Evolutionary conservation across 2,329 filamentous ascomycete species (phyloP).

Genomic region (Plectosphaerella sp.): DNA sequence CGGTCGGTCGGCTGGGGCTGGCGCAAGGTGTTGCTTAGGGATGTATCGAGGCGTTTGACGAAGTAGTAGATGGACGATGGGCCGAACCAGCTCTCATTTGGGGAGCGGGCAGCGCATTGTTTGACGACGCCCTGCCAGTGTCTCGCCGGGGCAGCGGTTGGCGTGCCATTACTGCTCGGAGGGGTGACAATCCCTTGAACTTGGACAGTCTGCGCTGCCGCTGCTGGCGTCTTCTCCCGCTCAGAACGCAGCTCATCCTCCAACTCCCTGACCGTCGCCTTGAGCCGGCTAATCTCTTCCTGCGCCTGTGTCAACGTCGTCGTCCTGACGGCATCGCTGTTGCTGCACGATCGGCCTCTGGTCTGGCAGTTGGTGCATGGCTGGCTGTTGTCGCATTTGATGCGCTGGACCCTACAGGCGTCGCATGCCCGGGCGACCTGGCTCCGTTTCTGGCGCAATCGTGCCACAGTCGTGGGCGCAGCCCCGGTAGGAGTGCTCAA

Average conservation of each 20-base stretch:
- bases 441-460: conserved; percentile 6
- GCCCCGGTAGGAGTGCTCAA: no score
- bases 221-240: neutral
- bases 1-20: conserved; percentile 18
- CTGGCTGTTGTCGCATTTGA: conserved; percentile 33
- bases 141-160: no score
- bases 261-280: conserved; percentile 23
- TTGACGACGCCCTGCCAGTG: conserved; percentile 16
- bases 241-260: conserved; percentile 12
- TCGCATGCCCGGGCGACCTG: conserved; percentile 26
- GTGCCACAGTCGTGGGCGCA: neutral
- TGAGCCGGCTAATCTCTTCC: conserved; percentile 31
- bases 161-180: no score
- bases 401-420: conserved; percentile 33
- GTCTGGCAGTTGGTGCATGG: conserved; percentile 34
- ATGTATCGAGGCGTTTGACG: neutral
- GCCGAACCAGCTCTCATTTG: conserved; percentile 23
- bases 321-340: conserved; percentile 21
- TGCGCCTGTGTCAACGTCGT: conserved; percentile 21
- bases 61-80: neutral
- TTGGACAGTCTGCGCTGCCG: no score
- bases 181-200: no score
- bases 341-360: conserved; percentile 28
- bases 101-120: conserved; percentile 24
- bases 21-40: conserved; percentile 24